Evolutionary conservation across 345 rosid genomes (phyloP), one percentile per base, ranked within the genome.

Genomic region (Gossypium herbaceum): DNA sequence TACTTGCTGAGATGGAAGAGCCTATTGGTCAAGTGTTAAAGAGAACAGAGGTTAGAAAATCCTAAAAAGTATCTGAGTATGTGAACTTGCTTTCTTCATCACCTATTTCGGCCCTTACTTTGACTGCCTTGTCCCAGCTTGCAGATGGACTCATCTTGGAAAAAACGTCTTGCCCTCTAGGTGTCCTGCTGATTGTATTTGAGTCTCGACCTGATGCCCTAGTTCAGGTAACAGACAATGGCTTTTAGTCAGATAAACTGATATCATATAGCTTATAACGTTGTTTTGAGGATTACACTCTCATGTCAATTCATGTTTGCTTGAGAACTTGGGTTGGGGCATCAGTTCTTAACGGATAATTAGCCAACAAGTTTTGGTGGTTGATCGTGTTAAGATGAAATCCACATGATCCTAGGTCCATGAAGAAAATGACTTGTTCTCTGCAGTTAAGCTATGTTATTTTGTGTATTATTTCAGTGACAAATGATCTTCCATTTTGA

Each of bases 181-280:
- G 92, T 50, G 95, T 88, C 67, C 88, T 91, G 72, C 80, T 91
- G 72, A 82, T 91, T 73, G 84, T 91, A 68, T 90, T 91, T 75
- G 95, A 88, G 85, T 84, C 93, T 79, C 92, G 92, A 72, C 92
- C 93, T 54, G 91, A 91, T 64, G 93, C 95, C 15, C 84, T 91
- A 27, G 91, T 91, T 47, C 93, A 88, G 95, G 95, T 91, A 82
- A 70, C 75, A 52, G 17, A 66, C 12, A 60, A 24, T 9, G 9
- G 61, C 57, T 52, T 69, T 27, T 48, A n/a, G 17, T 70, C 47
- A 27, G 22, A 10, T 51, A 12, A 51, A 15, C 24, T 3, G 7
- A 4, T 17, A 29, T 47, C 12, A 9, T 66, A 44, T 20, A 13
- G 34, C 71, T 45, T 22, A 13, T 47, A 15, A 15, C 39, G 6